Evolutionary conservation across 352 stramenopile species (phyloP).

Genomic region (Pseudoperonospora humuli): DNA sequence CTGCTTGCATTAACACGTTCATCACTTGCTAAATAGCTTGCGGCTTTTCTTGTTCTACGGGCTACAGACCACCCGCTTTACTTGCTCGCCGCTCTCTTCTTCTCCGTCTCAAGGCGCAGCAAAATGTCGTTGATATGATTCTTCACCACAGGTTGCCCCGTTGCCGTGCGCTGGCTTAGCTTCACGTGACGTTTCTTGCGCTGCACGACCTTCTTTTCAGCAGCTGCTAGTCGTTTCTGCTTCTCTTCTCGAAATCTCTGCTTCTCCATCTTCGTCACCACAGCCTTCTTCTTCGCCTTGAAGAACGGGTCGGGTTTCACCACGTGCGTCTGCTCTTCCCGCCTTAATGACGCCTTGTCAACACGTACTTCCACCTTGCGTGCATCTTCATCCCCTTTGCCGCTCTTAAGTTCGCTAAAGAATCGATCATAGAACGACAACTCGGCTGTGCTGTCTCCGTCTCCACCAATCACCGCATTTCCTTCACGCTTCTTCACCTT

Average conservation of each 20-base stretch:
- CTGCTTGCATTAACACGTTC: no score
- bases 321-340: slow-evolving; percentile 12
- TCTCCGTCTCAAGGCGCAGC: slow-evolving; percentile 52
- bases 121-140: slow-evolving; percentile 85
- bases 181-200: slow-evolving; percentile 87
- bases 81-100: slow-evolving; percentile 26
- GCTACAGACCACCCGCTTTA: no score
- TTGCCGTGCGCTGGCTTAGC: slow-evolving; percentile 67
- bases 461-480: slow-evolving; percentile 6
- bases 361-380: slow-evolving; percentile 18
- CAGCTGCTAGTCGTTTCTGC: slow-evolving; percentile 37
- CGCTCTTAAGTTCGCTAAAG: slow-evolving; percentile 52
- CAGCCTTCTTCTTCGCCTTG: slow-evolving; percentile 76
- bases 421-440: slow-evolving; percentile 79
- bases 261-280: slow-evolving; percentile 43
- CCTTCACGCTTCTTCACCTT: slow-evolving; percentile 70
- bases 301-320: slow-evolving; percentile 75
- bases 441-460: slow-evolving; percentile 11
- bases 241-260: slow-evolving; percentile 35
- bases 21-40: slow-evolving; percentile 23
- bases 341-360: slow-evolving; percentile 11
- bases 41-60: no score
- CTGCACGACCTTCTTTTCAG: slow-evolving; percentile 66
- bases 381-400: slow-evolving; percentile 24
- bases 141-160: slow-evolving; percentile 74